These are phyloP conservation scores for Tolypocladium paradoxum DNA, from an alignment of 2,329 filamentous ascomycete genomes.

Conservation along the genomic window DNA sequence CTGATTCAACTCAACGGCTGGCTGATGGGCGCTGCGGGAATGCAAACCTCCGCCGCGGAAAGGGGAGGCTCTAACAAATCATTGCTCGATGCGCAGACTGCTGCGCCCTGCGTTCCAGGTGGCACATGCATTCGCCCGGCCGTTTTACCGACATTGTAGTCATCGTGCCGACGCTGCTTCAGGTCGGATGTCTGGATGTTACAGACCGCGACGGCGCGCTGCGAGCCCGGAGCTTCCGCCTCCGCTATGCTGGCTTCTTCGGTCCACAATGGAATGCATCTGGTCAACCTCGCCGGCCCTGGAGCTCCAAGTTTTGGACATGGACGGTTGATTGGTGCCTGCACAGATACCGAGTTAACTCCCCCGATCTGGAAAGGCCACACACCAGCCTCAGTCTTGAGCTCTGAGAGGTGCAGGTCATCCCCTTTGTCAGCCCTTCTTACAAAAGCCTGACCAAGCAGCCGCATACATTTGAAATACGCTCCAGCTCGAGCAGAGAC, in stretches of 20 bases:
- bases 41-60: not conserved
- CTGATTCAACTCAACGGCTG: not conserved
- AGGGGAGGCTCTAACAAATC: not conserved
- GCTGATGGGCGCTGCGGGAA: not conserved
- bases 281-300: not conserved
- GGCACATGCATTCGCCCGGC: not conserved
- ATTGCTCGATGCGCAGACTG: not conserved
- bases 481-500: not conserved
- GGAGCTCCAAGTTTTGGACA: not conserved
- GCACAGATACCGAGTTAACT: not conserved
- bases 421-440: not conserved
- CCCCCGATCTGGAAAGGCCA: not conserved
- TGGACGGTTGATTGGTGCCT: not conserved
- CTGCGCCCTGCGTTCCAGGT: not conserved
- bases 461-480: not conserved
- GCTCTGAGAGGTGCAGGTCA: not conserved
- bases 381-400: not conserved
- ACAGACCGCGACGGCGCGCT: not conserved
- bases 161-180: not conserved
- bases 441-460: not conserved
- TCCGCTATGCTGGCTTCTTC: not conserved
- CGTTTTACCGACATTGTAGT: not conserved
- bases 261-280: not conserved
- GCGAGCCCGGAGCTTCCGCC: conserved; percentile 1
- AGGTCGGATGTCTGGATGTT: not conserved